Percentiles rank a stretch among this genome's conserved stretches.
phyloP scores from a whole-genome alignment of 768 basidiomycete species.

The Psilocybe subaeruginosa region DNA sequence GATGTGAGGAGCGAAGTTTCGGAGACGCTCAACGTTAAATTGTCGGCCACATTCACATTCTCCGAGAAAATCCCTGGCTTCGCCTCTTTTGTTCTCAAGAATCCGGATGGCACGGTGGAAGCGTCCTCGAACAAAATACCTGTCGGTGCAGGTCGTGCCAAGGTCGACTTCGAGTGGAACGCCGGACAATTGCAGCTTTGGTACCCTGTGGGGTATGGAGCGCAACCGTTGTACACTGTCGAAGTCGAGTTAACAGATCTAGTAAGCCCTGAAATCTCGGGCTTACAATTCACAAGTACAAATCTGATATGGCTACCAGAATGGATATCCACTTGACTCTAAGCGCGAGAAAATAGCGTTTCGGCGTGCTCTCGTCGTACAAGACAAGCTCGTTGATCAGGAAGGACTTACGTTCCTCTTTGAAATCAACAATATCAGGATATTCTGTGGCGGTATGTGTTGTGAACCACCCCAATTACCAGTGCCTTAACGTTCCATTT shows the following conservation, averaged over 20 bases:
- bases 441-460: slow-evolving; percentile 79
- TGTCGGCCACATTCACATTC: slow-evolving; percentile 50
- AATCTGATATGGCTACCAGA: slow-evolving; percentile 30
- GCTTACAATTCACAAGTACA: background rate
- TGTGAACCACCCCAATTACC: background rate
- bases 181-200: slow-evolving; percentile 71
- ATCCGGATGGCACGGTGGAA: slow-evolving; percentile 50
- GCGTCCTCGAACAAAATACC: slow-evolving; percentile 38
- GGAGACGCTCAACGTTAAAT: slow-evolving; percentile 52
- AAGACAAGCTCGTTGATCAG: slow-evolving; percentile 78
- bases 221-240: slow-evolving; percentile 76
- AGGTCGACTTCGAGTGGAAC: slow-evolving; percentile 50
- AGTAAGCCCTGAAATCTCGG: slow-evolving; percentile 37
- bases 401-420: slow-evolving; percentile 87
- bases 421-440: slow-evolving; percentile 84
- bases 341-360: slow-evolving; percentile 70
- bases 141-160: slow-evolving; percentile 37
- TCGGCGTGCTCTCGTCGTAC: slow-evolving; percentile 76
- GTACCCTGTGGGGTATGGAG: slow-evolving; percentile 86
- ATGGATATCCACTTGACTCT: slow-evolving; percentile 55
- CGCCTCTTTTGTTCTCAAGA: slow-evolving; percentile 52
- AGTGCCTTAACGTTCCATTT: slow-evolving; percentile 42
- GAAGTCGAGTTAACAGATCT: slow-evolving; percentile 55
- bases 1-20: slow-evolving; percentile 63
- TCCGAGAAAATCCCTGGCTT: slow-evolving; percentile 39